phyloP scores from a whole-genome alignment of 176 grass and related monocot species.

The Triticum aestivum region DNA sequence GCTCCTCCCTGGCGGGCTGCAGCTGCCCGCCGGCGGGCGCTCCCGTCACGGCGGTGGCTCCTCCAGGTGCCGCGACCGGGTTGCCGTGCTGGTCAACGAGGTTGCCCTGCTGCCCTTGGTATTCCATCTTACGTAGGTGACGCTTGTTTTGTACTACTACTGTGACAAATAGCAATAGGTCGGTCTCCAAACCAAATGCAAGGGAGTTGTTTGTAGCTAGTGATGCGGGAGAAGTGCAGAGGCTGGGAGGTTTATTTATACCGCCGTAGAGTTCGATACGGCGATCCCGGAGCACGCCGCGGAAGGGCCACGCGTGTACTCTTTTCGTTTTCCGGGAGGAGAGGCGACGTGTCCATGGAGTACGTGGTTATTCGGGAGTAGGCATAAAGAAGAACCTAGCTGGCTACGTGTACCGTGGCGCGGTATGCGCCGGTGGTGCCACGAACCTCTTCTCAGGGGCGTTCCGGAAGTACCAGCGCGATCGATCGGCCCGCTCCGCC shows the following conservation, averaged over 20 bases:
- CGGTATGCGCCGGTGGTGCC: background rate
- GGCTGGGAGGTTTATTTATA: background rate
- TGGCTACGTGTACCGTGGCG: background rate
- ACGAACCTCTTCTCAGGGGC: background rate
- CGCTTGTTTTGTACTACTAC: no score
- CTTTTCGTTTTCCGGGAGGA: no score
- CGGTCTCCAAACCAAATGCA: background rate
- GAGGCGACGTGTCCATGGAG: background rate
- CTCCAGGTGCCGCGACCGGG: background rate
- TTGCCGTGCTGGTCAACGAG: constrained; percentile 36
- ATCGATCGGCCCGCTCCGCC: no score
- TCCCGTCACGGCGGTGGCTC: background rate
- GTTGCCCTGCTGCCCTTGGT: constrained; percentile 14
- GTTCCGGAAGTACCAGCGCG: background rate
- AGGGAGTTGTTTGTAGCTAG: background rate
- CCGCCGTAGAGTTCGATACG: no score
- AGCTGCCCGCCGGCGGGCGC: constrained; percentile 26
- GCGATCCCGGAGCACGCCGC: background rate
- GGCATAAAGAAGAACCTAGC: background rate
- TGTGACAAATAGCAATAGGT: background rate
- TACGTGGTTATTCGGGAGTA: background rate
- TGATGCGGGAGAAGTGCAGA: background rate
- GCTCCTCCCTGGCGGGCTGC: background rate
- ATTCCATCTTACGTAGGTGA: background rate
- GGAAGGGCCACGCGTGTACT: background rate